Evolutionary conservation across 139 green algal genomes (phyloP).

Genomic region (Coccomyxa sp.): DNA sequence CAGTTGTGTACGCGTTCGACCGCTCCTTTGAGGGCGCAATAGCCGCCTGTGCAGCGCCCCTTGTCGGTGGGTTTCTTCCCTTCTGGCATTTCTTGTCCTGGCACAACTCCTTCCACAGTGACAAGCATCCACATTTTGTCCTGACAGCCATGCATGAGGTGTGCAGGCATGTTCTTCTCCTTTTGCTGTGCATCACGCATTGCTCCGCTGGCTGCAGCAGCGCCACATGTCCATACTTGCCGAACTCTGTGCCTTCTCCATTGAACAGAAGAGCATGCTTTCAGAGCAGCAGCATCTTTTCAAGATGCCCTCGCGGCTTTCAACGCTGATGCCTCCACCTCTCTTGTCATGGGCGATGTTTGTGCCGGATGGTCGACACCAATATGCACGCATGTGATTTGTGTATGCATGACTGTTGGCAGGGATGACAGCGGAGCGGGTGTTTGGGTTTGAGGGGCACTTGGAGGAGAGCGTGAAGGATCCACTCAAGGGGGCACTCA

Average conservation of each 20-base stretch:
- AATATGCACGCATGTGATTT: background rate
- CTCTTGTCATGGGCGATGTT: too few relatives aligned
- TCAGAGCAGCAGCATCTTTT: too few relatives aligned
- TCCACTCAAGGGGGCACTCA: constrained; percentile 1
- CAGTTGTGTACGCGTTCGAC: constrained; percentile 79
- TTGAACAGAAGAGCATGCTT: constrained; percentile 1
- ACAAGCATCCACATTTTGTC: background rate
- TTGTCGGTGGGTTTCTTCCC: constrained; percentile 38
- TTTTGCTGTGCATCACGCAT: background rate
- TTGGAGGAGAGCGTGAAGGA: constrained; percentile 14
- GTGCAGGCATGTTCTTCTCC: background rate
- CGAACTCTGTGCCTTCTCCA: too few relatives aligned
- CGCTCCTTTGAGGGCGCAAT: constrained; percentile 59
- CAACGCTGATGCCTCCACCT: too few relatives aligned
- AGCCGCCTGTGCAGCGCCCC: constrained; percentile 44
- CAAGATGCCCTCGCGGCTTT: too few relatives aligned
- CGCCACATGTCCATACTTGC: too few relatives aligned
- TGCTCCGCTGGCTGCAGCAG: too few relatives aligned
- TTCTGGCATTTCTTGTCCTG: background rate
- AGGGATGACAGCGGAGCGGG: constrained; percentile 52
- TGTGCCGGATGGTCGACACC: background rate
- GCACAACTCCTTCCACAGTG: background rate
- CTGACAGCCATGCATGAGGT: background rate
- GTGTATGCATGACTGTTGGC: background rate
- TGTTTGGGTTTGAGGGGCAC: constrained; percentile 56